Base-by-base conservation (phyloP, 2,329 filamentous ascomycete species). In the Sporothrix dimorphospora region DNA sequence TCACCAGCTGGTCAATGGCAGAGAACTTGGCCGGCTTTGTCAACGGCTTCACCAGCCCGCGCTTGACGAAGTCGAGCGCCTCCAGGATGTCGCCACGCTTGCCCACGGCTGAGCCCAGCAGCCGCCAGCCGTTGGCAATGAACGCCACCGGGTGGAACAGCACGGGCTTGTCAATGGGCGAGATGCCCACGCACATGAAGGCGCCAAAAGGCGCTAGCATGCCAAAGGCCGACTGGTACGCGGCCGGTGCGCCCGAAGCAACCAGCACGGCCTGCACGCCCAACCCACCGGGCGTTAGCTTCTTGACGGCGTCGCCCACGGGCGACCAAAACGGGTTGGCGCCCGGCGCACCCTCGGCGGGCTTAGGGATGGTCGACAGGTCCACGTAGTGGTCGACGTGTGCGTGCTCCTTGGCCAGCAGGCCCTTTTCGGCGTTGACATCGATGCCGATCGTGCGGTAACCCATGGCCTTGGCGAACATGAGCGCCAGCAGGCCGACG, bases 381-480 rank as follows among this genome's bases (percentile, higher is more conserved):
- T 84, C 82, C 6, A 84, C 75, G 71, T 81, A 84, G 14, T 76
- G 75, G 53, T 83, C 81, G 0, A 81, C 81, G 19, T 81, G 81
- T n/a, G 59, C 74, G 16, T 69, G 55, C 12, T 40, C 49, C n/a
- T 77, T 74, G 3, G 75, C 75, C 7, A 77, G 70, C 7, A 76
- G 49, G 12, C 78, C 76, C 72, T 80, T 81, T 0, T 75, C 76
- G 1, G 73, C 65, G 0, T 81, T 82, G 0, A 78, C 77, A 53
- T 84, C 82, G 19, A 83, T 74, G 7, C 81, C 82, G 30, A 82
- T 78, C 0, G 82, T 79, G 0, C 80, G 79, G 42, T 80, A 81
- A 0, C 83, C 83, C 82, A 84, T 84, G 0, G 82, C 80, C 55
- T 76, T 79, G 1, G 81, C 83, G 70, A 79, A 83, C 45, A 80